Conservation (phyloP, 257 asterid genomes). For the Haberlea rhodopensis region DNA sequence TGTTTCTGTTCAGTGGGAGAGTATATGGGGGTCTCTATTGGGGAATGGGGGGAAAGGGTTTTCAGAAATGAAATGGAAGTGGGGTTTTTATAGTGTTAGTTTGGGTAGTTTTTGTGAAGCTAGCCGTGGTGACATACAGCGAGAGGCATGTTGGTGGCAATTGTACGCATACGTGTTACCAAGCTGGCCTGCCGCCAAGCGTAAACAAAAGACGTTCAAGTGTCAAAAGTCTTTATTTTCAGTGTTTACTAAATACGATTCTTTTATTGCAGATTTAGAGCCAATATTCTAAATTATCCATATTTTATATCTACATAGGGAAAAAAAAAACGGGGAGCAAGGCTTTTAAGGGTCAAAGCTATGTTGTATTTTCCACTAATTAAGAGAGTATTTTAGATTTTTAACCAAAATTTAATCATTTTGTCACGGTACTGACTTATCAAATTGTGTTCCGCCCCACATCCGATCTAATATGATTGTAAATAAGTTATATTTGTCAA, state of each 20-base stretch:
- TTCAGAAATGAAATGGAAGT: neutral
- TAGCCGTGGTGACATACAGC: neutral
- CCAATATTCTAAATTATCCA: too few species aligned
- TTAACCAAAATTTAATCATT: too few species aligned
- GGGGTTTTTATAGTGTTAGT: slow-evolving; percentile 7
- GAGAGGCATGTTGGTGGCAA: neutral
- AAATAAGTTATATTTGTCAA: too few species aligned
- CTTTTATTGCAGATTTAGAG: too few species aligned
- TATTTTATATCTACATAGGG: too few species aligned
- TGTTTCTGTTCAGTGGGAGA: too few species aligned
- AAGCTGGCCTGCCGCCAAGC: neutral
- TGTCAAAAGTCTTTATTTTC: neutral
- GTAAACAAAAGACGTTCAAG: neutral
- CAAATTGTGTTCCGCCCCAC: neutral
- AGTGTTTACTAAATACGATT: too few species aligned
- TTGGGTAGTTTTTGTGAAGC: neutral
- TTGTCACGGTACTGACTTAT: neutral
- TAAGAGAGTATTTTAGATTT: too few species aligned
- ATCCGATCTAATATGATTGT: too few species aligned
- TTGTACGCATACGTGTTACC: neutral
- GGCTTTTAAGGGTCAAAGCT: neutral
- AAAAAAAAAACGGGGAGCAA: neutral
- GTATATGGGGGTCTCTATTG: too few species aligned
- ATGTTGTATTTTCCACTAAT: neutral
- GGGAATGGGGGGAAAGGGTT: neutral